Base-by-base conservation (phyloP, 305 asterid species). In the Fraxinus nigra region DNA sequence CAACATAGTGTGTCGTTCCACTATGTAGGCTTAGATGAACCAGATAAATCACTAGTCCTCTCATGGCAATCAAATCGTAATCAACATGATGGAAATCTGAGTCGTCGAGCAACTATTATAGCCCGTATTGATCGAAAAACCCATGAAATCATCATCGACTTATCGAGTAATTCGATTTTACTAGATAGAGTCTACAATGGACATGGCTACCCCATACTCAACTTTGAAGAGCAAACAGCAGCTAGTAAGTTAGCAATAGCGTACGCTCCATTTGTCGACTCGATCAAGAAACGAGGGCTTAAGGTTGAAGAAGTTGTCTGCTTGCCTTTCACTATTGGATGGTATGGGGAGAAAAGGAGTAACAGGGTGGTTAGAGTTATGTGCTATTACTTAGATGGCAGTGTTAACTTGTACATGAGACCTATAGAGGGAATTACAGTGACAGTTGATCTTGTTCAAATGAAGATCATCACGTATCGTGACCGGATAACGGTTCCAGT, bases 21-120 rank as follows among this genome's bases (percentile, higher is more conserved):
- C 77, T 90, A 89, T 40, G 90, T 84, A 73, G 91, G 92, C 79
- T 77, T 89, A 51, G 83, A 90, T n/a, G 92, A 90, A 76, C 92
- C 92, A 2, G 84, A 87, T 14, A 90, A 90, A 54, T 79, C 84
- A 67, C 6, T 46, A 40, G 59, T 87, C 82, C 87, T 81, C 3
- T 86, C 89, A 70, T 90, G 91, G 90, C 26, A 81, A 38, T 82
- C 90, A 3, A 78, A 59, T 32, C 35, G 20, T 7, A 48, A 26
- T 5, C 63, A n/a, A 9, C 32, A 16, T 3, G 59, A 48, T 4
- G 59, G 16, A 48, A 18, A 72, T 2, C 75, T 76, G 77, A 80
- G 74, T 4, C 91, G 91, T 2, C 40, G 77, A 59, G 92, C 90
- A 14, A 85, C 81, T 56, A 87, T 86, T 14, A 81, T 89, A 0